These are phyloP conservation scores for Thalassiosira hispida DNA, from an alignment of 352 stramenopile genomes.

Conservation along the genomic window DNA sequence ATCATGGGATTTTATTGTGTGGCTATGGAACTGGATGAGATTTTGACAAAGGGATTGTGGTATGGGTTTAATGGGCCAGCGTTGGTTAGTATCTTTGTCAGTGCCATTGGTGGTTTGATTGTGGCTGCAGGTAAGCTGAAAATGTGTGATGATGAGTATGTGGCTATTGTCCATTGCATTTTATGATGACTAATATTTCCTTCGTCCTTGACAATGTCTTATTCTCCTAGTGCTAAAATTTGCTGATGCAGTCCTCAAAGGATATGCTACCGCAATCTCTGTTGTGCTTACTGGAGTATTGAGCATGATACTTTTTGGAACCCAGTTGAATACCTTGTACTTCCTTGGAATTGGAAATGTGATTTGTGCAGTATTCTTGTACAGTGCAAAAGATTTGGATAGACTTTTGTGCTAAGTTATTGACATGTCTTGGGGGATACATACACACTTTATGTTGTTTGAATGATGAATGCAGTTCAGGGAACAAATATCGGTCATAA, in stretches of 20 bases:
- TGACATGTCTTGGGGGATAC: too few relatives aligned
- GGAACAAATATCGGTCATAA: too few relatives aligned
- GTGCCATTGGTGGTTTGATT: constrained; percentile 79
- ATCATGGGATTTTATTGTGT: constrained; percentile 78
- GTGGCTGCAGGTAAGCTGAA: constrained; percentile 61
- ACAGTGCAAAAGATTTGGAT: constrained; percentile 77
- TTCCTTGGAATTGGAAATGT: constrained; percentile 82
- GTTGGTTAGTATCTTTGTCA: constrained; percentile 69
- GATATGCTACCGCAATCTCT: constrained; percentile 78
- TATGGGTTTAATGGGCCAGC: constrained; percentile 77
- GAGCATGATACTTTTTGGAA: constrained; percentile 81
- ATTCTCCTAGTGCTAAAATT: constrained; percentile 72
- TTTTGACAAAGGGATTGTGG: constrained; percentile 72
- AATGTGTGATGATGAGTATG: background rate
- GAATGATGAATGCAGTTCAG: too few relatives aligned
- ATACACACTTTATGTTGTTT: too few relatives aligned
- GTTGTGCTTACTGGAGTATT: constrained; percentile 77
- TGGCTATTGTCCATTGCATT: background rate
- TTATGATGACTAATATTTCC: constrained; percentile 2
- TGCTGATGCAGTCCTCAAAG: constrained; percentile 83
- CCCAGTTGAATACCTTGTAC: constrained; percentile 71
- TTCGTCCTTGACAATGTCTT: constrained; percentile 2
- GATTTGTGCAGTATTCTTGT: constrained; percentile 71
- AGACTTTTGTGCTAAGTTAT: constrained; percentile 68
- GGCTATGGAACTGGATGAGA: constrained; percentile 61